Percentiles rank a stretch among this genome's conserved stretches.
Evolutionary conservation across 2,329 filamentous ascomycete genomes (phyloP).

Genomic region (Aspergillus brunneoviolaceus): DNA sequence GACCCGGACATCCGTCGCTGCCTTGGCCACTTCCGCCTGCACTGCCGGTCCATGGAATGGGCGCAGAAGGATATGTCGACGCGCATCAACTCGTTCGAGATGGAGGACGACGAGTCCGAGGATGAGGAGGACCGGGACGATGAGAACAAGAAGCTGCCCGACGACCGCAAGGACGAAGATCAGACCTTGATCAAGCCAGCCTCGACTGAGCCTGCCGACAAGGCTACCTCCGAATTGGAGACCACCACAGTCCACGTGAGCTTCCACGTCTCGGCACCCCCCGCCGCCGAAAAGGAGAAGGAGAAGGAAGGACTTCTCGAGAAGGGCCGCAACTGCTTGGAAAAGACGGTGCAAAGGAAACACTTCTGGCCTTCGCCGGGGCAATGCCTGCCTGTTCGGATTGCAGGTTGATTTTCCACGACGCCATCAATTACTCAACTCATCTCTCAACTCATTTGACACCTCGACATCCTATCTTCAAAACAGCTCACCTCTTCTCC

Average conservation of each 20-base stretch:
- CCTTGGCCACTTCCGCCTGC: conserved; percentile 35
- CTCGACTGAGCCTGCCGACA: conserved; percentile 2
- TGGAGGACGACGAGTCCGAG: conserved; percentile 36
- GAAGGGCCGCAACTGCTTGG: conserved; percentile 29
- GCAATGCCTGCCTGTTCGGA: conserved; percentile 24
- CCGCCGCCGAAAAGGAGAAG: conserved; percentile 10
- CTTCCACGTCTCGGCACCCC: conserved; percentile 18
- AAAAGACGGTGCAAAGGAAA: conserved; percentile 26
- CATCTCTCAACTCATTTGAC: background rate
- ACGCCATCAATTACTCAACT: background rate
- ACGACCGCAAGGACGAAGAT: conserved; percentile 6
- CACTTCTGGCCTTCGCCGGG: conserved; percentile 27
- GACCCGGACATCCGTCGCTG: conserved; percentile 38
- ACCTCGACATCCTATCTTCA: background rate
- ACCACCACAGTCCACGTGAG: conserved; percentile 15
- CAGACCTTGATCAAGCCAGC: background rate
- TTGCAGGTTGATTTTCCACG: conserved; percentile 13
- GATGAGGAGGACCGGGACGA: conserved; percentile 15
- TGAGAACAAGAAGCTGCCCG: conserved; percentile 13
- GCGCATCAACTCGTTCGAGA: conserved; percentile 37
- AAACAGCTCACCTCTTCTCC: background rate
- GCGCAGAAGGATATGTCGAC: conserved; percentile 37
- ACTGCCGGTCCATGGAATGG: conserved; percentile 35
- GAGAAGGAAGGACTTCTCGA: conserved; percentile 25
- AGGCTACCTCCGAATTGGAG: conserved; percentile 5